Evolutionary conservation across 139 green algal species (phyloP).

Genomic region (Coelastrella sp.): DNA sequence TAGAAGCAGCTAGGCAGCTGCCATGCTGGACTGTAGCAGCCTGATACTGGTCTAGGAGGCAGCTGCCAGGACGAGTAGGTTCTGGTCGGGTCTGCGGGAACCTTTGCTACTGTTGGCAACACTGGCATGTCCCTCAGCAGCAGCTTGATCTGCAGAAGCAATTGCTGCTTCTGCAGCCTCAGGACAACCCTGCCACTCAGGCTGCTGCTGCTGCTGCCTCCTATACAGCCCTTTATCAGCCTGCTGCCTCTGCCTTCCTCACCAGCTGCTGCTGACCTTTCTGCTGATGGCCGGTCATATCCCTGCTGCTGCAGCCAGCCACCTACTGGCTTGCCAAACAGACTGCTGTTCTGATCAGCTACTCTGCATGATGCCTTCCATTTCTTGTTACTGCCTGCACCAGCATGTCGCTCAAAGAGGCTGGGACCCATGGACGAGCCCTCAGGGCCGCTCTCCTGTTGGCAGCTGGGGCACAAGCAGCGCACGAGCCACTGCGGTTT

Average conservation of each 20-base stretch:
- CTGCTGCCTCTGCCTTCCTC: not conserved
- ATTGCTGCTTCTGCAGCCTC: conserved; percentile 24
- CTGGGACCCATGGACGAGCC: conserved; percentile 16
- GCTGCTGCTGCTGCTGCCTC: conserved; percentile 20
- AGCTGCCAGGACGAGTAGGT: not conserved
- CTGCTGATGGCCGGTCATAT: conserved; percentile 16
- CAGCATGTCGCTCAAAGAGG: conserved; percentile 21
- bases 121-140: not conserved
- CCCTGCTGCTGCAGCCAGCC: conserved; percentile 24
- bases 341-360: not conserved
- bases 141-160: conserved; percentile 23
- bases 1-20: not conserved
- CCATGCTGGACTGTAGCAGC: conserved; percentile 1
- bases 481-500: conserved; percentile 24
- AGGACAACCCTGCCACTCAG: not conserved
- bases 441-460: not conserved
- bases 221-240: not conserved
- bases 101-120: not conserved
- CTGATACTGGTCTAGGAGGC: not conserved
- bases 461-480: conserved; percentile 13
- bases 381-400: conserved; percentile 27
- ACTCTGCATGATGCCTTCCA: conserved; percentile 44
- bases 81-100: not conserved
- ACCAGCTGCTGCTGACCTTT: not conserved
- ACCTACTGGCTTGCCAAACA: not conserved